Conservation (phyloP, 1,284 basidiomycete species). For the Cryptococcus sp. region DNA sequence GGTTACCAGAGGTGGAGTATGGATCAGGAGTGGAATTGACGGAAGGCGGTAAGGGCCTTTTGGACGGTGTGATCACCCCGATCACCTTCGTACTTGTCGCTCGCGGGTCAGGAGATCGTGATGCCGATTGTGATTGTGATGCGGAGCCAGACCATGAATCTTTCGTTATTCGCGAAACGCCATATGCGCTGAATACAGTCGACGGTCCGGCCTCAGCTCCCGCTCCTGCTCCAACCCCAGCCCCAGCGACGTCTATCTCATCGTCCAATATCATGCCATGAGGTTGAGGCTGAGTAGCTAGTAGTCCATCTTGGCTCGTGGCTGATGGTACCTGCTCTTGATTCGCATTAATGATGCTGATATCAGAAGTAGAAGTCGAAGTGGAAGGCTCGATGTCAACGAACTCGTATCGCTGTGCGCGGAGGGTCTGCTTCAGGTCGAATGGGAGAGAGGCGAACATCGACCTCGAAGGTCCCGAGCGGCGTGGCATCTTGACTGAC, state of each 20-base stretch:
- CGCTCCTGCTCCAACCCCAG: too few species aligned
- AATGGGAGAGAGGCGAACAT: slow-evolving; percentile 44
- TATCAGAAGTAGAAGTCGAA: background rate
- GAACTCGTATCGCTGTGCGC: slow-evolving; percentile 5
- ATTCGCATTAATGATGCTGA: background rate
- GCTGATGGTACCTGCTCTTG: too few species aligned
- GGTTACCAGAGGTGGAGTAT: too few species aligned
- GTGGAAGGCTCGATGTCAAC: background rate
- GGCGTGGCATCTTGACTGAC: slow-evolving; percentile 5
- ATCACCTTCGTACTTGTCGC: background rate
- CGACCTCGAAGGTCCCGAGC: slow-evolving; percentile 21
- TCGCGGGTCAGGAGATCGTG: background rate
- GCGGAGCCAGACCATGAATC: background rate
- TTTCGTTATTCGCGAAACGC: too few species aligned
- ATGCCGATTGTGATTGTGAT: background rate
- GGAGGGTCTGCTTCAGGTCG: slow-evolving; percentile 37
- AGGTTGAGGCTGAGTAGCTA: too few species aligned
- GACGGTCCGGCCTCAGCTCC: too few species aligned
- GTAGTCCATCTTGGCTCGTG: too few species aligned
- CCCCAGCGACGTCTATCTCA: too few species aligned
- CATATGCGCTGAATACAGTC: too few species aligned
- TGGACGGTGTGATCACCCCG: background rate
- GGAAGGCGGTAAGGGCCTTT: background rate
- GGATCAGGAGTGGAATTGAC: background rate
- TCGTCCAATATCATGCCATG: too few species aligned